Evolutionary conservation across 257 asterid genomes (phyloP), one percentile per base, ranked within the genome.

Genomic region (Agastache rugosa): DNA sequence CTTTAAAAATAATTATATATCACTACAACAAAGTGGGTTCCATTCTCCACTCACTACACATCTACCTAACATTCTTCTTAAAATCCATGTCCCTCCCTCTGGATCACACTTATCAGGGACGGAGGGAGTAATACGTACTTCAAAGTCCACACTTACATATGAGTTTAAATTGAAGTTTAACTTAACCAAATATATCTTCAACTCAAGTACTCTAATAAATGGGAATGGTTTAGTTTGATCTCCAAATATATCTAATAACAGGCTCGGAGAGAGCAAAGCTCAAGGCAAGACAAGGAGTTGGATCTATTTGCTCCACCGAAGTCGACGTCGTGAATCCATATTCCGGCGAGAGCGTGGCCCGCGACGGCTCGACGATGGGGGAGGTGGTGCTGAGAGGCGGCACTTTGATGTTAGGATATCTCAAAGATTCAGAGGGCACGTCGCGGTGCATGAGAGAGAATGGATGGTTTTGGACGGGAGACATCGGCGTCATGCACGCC

Each of bases 271-370:
- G 78, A 20, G 84, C 84, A 0, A 22, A 50, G 61, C 45, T 82
- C 15, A 79, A 82, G 67, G 74, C 86, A 7, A 72, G 88, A 35
- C 88, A 84, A 47, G 86, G 86, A 11, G 80, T 84, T 39, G 42
- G 68, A 16, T 29, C 47, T 8, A 31, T 77, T 8, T 75, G 44
- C 31, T 63, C 56, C 56, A 6, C 68, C 1, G 83, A 71, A 2
- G 66, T 67, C 16, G 79, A 80, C 67, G 87, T 80, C 6, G 71
- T 83, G 10, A 81, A 82, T 1, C 75, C 81, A 1, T 25, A 66
- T 25, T 59, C 86, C 11, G 81, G 81, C 11, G 22, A 31, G 53
- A 51, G 77, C 39, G 79, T 78, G 4, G 2, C 48, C 12, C 37
- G 62, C 0, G 86, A 78, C 34, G 86, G 83, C 3, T 15, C 23